Evolutionary conservation across 176 grass and related monocot genomes (phyloP).

Genomic region (Lolium perenne): DNA sequence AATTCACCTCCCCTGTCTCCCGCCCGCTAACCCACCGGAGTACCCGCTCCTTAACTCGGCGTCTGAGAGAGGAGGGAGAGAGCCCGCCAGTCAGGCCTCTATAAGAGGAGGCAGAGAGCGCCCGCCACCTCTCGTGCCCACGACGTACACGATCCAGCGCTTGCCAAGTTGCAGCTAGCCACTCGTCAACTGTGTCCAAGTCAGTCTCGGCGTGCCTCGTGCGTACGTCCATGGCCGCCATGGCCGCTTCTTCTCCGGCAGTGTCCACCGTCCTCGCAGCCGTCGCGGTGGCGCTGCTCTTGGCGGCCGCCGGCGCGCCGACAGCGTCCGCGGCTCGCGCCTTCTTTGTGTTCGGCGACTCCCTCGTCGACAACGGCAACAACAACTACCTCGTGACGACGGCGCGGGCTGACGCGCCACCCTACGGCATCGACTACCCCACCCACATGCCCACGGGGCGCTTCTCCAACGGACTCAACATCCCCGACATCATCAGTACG

Average conservation of each 20-base stretch:
- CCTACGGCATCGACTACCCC: constrained; percentile 82
- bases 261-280: not conserved
- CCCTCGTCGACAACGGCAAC: constrained; percentile 84
- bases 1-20: constrained; percentile 4
- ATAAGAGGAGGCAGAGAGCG: constrained; percentile 15
- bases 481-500: constrained; percentile 83
- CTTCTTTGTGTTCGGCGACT: constrained; percentile 87
- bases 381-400: constrained; percentile 77
- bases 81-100: not conserved
- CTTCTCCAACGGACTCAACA: constrained; percentile 84
- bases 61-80: not conserved
- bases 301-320: not conserved
- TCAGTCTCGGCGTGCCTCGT: not conserved
- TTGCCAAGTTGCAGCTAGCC: not conserved
- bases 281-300: not conserved
- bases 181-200: not conserved
- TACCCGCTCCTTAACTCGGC: not conserved
- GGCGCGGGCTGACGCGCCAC: constrained; percentile 69
- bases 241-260: constrained; percentile 20
- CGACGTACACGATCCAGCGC: not conserved
- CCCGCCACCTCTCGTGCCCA: constrained; percentile 12
- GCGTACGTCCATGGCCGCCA: not conserved
- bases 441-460: constrained; percentile 68
- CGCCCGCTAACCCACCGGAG: not conserved
- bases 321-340: constrained; percentile 44